A percentile compares a stretch with the other conserved stretches of the same genome.
Evolutionary conservation across 345 rosid species (phyloP).

Genomic region (Eucalyptus pauciflora): DNA sequence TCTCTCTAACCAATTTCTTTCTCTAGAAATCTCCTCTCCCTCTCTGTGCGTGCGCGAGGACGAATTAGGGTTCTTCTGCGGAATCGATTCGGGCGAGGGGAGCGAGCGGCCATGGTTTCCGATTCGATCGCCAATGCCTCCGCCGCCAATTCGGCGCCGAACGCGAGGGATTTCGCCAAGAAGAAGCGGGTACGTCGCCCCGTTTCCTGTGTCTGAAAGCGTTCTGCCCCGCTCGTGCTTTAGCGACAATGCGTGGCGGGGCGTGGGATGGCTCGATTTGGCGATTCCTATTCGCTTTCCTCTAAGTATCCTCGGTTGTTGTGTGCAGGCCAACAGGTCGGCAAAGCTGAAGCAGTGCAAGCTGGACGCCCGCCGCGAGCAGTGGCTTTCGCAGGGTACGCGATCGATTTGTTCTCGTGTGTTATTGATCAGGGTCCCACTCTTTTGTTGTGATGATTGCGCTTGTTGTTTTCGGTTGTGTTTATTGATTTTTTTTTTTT

Average conservation of each 20-base stretch:
- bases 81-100: not conserved
- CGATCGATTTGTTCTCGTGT: not conserved
- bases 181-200: slow-evolving; percentile 58
- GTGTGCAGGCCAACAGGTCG: slow-evolving; percentile 58
- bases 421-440: not conserved
- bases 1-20: not conserved
- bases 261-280: not conserved
- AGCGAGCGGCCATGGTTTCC: not conserved
- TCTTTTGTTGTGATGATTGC: not conserved
- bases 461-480: not conserved
- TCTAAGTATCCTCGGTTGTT: not conserved
- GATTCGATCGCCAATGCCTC: slow-evolving; percentile 56
- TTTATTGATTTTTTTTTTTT: not conserved
- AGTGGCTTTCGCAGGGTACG: slow-evolving; percentile 94
- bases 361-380: slow-evolving; percentile 94
- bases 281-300: not conserved
- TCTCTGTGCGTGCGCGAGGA: not conserved
- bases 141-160: slow-evolving; percentile 33
- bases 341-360: slow-evolving; percentile 97
- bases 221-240: not conserved
- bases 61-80: slow-evolving; percentile 36
- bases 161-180: slow-evolving; percentile 47
- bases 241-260: not conserved
- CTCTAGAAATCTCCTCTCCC: slow-evolving; percentile 5
- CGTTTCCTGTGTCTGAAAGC: not conserved